Base-by-base conservation (phyloP, 1,284 basidiomycete species). In the Inonotus obliquus region DNA sequence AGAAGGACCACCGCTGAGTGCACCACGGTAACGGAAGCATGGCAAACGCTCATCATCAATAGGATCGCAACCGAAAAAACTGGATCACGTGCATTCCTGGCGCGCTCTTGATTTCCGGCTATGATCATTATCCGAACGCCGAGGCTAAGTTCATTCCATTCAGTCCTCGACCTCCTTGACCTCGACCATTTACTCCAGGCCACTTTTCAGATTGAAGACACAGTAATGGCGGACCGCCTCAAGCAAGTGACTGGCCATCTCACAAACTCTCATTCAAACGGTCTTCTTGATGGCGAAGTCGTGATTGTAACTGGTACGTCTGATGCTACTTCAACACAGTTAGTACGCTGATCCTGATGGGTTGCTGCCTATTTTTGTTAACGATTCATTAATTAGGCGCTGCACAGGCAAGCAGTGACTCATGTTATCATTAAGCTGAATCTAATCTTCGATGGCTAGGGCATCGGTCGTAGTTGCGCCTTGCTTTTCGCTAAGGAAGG, bases 401-500 rank as follows among this genome's bases (percentile, higher is more conserved):
- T 68, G 90, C 87, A 23, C 89, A 92, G 81, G 87, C 88, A 68
- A 54, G 72, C 65, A 38, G 21, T 55, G 23, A 38, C 55, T 45
- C 19, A 13, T 23, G 4, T 32, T 7, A 38, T 10, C 44, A 49
- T 23, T 29, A n/a, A 21, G 48, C 21, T 54, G 29, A 23, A 27
- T 37, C 41, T 38, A 45, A 21, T n/a, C 64, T 45, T 44, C 32
- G 1, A 41, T 44, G 27, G 29, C 51, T 68, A 91, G 84, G 91
- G 89, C 65, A 92, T 93, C 65, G 91, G 91, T 9, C 81, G 81
- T 45, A 84, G 87, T 53, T 79, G 82, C 45, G 92, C 92, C 2
- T 74, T 92, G 48, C 79, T 92, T 54, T 94, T 92, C 66, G 89
- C 91, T 5, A 85, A 85, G 66, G 92, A 94, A 70, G 92, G 92